phyloP scores from a whole-genome alignment of 805 yeast genomes.

The Yamadazyma sp. region DNA sequence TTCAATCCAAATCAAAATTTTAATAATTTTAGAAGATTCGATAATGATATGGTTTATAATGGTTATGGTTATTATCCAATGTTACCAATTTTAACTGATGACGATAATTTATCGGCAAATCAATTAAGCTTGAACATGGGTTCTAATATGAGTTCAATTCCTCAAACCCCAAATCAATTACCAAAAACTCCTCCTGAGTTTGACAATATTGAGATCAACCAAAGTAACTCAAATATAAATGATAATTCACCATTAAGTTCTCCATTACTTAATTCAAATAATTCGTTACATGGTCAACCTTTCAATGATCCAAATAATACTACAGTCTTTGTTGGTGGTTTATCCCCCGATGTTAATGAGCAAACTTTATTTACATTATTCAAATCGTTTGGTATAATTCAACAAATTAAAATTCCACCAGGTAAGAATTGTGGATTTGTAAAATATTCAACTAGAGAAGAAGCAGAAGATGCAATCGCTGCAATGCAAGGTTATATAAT shows the following conservation, averaged over 20 bases:
- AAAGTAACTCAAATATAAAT: not conserved
- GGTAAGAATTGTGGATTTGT: slow-evolving; percentile 89
- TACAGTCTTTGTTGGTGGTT: slow-evolving; percentile 76
- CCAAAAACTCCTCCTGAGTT: not conserved
- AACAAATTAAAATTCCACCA: slow-evolving; percentile 70
- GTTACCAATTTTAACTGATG: slow-evolving; percentile 1
- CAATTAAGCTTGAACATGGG: not conserved
- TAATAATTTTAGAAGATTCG: not conserved
- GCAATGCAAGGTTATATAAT: slow-evolving; percentile 90
- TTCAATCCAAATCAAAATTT: not conserved
- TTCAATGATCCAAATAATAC: slow-evolving; percentile 61
- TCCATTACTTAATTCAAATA: not conserved
- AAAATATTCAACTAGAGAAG: slow-evolving; percentile 69
- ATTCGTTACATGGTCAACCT: slow-evolving; percentile 18
- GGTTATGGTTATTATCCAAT: slow-evolving; percentile 4
- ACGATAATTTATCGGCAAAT: slow-evolving; percentile 1
- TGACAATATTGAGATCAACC: not conserved
- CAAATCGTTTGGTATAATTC: slow-evolving; percentile 69
- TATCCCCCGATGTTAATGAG: slow-evolving; percentile 63
- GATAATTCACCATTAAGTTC: slow-evolving; percentile 1
- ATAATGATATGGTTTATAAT: not conserved
- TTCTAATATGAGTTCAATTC: not conserved
- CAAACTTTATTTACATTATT: slow-evolving; percentile 58
- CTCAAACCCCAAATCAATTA: not conserved
- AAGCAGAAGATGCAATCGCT: slow-evolving; percentile 82